phyloP scores from a whole-genome alignment of 108 stramenopile species.

The Nitzschia sp. region DNA sequence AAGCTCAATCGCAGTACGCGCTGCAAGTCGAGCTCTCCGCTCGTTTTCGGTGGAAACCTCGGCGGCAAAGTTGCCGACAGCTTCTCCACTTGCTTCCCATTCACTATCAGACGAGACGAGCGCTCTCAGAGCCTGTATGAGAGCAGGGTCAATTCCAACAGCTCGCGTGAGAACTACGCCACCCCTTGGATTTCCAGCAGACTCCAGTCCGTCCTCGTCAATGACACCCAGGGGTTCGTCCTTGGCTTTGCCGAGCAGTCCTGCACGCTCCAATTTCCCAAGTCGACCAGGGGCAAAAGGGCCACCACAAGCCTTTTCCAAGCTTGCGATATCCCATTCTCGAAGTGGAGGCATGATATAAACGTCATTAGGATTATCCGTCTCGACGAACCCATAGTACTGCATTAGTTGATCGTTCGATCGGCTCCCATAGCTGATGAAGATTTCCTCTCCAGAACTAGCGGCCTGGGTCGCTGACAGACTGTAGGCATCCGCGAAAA shows the following conservation, averaged over 20 bases:
- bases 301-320: conserved; percentile 74
- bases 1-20: conserved; percentile 67
- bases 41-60: conserved; percentile 65
- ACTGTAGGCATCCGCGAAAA: conserved; percentile 83
- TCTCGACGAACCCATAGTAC: conserved; percentile 94
- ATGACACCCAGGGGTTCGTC: conserved; percentile 6
- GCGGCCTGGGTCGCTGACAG: conserved; percentile 42
- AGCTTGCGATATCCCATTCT: conserved; percentile 76
- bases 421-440: conserved; percentile 83
- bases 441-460: conserved; percentile 49
- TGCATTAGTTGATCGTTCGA: conserved; percentile 92
- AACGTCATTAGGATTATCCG: conserved; percentile 77
- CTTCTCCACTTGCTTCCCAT: conserved; percentile 72
- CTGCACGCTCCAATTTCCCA: conserved; percentile 75
- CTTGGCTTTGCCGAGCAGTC: conserved; percentile 57
- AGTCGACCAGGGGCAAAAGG: conserved; percentile 66
- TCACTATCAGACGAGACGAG: conserved; percentile 74
- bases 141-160: conserved; percentile 79
- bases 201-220: conserved; percentile 22
- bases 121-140: conserved; percentile 79
- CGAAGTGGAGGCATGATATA: conserved; percentile 88
- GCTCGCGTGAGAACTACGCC: conserved; percentile 80
- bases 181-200: conserved; percentile 62
- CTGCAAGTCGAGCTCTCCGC: conserved; percentile 56
- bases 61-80: conserved; percentile 81